Percentiles rank a stretch among this genome's conserved stretches.
Evolutionary conservation across 163 green algal species (phyloP).

Genomic region (Scenedesmus sp.): DNA sequence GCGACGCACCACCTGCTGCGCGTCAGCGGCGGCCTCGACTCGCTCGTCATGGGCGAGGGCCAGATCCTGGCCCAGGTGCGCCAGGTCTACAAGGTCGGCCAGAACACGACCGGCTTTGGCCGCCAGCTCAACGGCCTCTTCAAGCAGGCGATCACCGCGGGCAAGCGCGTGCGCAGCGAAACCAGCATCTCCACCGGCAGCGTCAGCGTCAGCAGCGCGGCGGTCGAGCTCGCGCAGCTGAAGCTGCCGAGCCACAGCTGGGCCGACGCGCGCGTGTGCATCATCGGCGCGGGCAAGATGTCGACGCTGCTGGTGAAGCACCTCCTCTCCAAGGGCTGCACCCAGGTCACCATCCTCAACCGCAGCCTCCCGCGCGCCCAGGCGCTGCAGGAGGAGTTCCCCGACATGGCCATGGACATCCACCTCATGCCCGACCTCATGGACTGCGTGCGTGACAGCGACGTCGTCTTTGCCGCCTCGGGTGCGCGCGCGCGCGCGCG

Average conservation of each 20-base stretch:
- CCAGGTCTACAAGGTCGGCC: conserved; percentile 95
- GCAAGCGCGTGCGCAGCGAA: conserved; percentile 98
- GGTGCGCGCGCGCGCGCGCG: conserved; percentile 50
- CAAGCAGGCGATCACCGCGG: conserved; percentile 97
- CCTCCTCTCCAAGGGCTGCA: conserved; percentile 94
- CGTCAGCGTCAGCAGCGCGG: conserved; percentile 94
- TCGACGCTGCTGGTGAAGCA: conserved; percentile 98
- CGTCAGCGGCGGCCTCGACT: conserved; percentile 96
- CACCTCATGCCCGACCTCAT: conserved; percentile 95
- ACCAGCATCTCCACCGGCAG: conserved; percentile 93
- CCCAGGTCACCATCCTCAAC: conserved; percentile 89
- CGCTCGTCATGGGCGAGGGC: conserved; percentile 98
- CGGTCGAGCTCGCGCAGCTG: conserved; percentile 97
- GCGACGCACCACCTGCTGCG: conserved; percentile 95
- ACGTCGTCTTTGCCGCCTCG: conserved; percentile 95
- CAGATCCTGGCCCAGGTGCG: conserved; percentile 98
- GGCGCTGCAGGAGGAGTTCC: conserved; percentile 88
- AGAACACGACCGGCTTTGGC: conserved; percentile 92
- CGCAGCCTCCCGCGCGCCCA: conserved; percentile 87
- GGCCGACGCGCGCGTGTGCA: conserved; percentile 83
- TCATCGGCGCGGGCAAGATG: conserved; percentile 99
- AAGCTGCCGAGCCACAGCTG: conserved; percentile 94
- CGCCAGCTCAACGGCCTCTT: conserved; percentile 98
- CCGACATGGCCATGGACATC: conserved; percentile 93
- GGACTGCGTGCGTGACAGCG: conserved; percentile 74